These are phyloP conservation scores for Brachypodium distachyon DNA, from an alignment of 202 grass and related monocot species.

Conservation along the genomic window DNA sequence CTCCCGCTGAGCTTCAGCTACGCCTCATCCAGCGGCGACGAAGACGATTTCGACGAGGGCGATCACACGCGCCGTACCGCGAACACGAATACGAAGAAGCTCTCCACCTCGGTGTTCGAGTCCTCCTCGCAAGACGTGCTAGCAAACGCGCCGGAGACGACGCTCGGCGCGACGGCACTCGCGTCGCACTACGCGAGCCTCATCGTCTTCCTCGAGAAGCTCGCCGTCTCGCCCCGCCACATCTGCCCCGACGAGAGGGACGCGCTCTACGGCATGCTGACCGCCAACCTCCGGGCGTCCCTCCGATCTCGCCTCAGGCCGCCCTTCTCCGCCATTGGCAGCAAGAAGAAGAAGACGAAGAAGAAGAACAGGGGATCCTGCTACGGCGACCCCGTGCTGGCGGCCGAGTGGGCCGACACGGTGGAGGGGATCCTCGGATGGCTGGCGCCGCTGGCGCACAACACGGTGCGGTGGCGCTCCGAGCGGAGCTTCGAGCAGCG, in stretches of 20 bases:
- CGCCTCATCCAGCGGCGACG: background rate
- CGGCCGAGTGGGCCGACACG: conserved; percentile 55
- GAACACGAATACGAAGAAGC: background rate
- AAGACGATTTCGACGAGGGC: background rate
- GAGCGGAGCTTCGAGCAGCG: conserved; percentile 69
- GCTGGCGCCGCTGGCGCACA: conserved; percentile 71
- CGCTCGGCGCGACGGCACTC: conserved; percentile 47
- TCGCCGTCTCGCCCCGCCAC: conserved; percentile 35
- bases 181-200: conserved; percentile 66
- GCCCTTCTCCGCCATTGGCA: background rate
- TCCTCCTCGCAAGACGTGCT: conserved; percentile 1
- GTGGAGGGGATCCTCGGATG: conserved; percentile 48
- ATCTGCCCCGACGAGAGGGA: conserved; percentile 59
- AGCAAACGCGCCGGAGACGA: conserved; percentile 15
- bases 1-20: conserved; percentile 26
- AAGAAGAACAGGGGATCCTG: no score
- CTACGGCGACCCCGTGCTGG: conserved; percentile 34
- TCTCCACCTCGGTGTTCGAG: conserved; percentile 29
- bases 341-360: background rate
- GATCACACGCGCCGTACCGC: background rate
- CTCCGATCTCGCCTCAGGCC: conserved; percentile 40
- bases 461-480: conserved; percentile 68
- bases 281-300: conserved; percentile 31
- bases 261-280: conserved; percentile 74
- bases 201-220: conserved; percentile 59